A percentile compares a stretch with the other conserved stretches of the same genome.
Conservation (phyloP, 2,329 filamentous ascomycete genomes). For the Alternaria sp. region DNA sequence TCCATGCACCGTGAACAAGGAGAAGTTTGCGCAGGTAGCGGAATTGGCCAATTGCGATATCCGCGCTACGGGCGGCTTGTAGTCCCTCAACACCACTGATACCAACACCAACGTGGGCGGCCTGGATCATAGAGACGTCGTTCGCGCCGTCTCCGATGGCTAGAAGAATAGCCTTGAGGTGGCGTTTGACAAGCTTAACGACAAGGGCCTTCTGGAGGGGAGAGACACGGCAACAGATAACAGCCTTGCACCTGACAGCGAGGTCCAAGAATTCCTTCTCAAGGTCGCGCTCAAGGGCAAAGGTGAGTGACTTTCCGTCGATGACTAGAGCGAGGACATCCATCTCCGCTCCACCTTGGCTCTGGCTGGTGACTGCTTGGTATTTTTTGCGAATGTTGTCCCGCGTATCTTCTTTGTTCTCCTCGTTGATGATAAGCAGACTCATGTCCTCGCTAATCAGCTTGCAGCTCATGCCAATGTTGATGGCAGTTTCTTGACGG, state of each 20-base stretch:
- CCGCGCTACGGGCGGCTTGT: constrained; percentile 92
- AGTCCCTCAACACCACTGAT: constrained; percentile 97
- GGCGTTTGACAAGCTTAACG: constrained; percentile 96
- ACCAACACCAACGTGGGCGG: constrained; percentile 95
- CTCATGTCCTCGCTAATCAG: constrained; percentile 99
- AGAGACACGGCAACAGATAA: constrained; percentile 95
- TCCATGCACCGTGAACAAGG: constrained; percentile 95
- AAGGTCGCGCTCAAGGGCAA: constrained; percentile 88
- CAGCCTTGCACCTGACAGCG: constrained; percentile 96
- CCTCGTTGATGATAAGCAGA: constrained; percentile 93
- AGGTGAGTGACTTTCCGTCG: constrained; percentile 94
- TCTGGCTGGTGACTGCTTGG: constrained; percentile 85
- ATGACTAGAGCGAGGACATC: constrained; percentile 92
- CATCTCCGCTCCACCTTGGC: constrained; percentile 76
- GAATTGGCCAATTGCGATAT: constrained; percentile 96
- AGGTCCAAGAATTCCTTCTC: constrained; percentile 94
- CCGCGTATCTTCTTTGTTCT: constrained; percentile 76
- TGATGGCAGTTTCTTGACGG: constrained; percentile 98
- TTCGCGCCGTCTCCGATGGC: constrained; percentile 98
- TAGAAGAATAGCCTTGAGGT: constrained; percentile 88
- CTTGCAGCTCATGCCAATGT: constrained; percentile 99
- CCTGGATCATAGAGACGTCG: constrained; percentile 99
- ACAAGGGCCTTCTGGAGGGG: constrained; percentile 96
- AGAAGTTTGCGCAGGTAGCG: constrained; percentile 92
- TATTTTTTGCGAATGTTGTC: constrained; percentile 94